Evolutionary conservation across 345 rosid genomes (phyloP).

Genomic region (Limnanthes douglasii): DNA sequence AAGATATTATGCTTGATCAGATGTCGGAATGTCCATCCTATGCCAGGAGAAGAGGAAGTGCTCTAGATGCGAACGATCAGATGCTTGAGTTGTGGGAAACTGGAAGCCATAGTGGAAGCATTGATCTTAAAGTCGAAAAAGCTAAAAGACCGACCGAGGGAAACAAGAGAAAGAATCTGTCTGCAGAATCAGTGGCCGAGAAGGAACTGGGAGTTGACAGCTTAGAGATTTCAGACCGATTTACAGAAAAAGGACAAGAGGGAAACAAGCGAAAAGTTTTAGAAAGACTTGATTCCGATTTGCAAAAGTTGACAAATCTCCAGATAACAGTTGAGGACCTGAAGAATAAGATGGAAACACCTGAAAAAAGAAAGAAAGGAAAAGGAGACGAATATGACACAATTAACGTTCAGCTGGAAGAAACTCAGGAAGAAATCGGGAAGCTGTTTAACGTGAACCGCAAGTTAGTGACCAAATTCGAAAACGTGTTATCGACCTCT

Average conservation of each 20-base stretch:
- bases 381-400: slow-evolving; percentile 52
- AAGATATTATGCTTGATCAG: slow-evolving; percentile 93
- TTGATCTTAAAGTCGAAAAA: slow-evolving; percentile 30
- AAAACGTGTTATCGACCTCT: slow-evolving; percentile 24
- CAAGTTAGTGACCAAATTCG: slow-evolving; percentile 37
- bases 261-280: slow-evolving; percentile 53
- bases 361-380: slow-evolving; percentile 43
- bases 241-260: slow-evolving; percentile 38
- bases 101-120: slow-evolving; percentile 20
- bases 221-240: slow-evolving; percentile 47
- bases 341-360: slow-evolving; percentile 51
- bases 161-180: slow-evolving; percentile 23
- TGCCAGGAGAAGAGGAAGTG: slow-evolving; percentile 56
- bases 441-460: slow-evolving; percentile 47
- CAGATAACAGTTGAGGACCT: slow-evolving; percentile 70
- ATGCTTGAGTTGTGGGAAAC: slow-evolving; percentile 51
- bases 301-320: slow-evolving; percentile 69
- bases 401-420: slow-evolving; percentile 65
- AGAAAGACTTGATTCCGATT: slow-evolving; percentile 84
- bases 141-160: slow-evolving; percentile 20
- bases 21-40: slow-evolving; percentile 72
- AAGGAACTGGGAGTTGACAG: slow-evolving; percentile 67
- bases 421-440: slow-evolving; percentile 51
- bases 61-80: slow-evolving; percentile 32
- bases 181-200: slow-evolving; percentile 40